These are phyloP conservation scores for Syzygium oleosum DNA, from an alignment of 345 rosid species.

Conservation along the genomic window DNA sequence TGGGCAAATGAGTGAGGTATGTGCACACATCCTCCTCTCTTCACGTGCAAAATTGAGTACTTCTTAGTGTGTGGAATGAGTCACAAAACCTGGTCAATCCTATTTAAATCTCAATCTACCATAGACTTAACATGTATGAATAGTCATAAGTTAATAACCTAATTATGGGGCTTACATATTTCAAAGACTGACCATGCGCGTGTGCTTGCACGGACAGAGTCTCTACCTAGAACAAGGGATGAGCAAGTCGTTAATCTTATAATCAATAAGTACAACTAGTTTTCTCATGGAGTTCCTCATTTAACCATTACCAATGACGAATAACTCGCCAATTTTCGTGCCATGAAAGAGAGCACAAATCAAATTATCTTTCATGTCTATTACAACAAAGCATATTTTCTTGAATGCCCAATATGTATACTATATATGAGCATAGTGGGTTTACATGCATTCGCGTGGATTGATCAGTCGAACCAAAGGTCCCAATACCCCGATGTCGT, in stretches of 20 bases:
- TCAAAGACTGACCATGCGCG: background rate
- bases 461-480: background rate
- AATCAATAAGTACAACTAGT: background rate
- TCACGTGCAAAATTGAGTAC: background rate
- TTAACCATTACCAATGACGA: background rate
- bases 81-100: background rate
- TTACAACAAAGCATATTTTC: background rate
- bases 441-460: background rate
- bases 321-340: background rate
- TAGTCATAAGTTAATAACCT: background rate
- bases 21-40: background rate
- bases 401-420: background rate
- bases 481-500: background rate
- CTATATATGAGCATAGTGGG: background rate
- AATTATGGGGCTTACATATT: background rate
- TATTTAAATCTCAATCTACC: background rate
- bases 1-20: slow-evolving; percentile 34
- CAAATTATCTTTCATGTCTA: background rate
- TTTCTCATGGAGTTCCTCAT: background rate
- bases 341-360: background rate
- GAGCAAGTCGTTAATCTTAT: background rate
- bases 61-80: background rate
- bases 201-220: background rate
- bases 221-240: background rate
- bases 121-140: background rate